A percentile compares a stretch with the other conserved stretches of the same genome.
phyloP scores from a whole-genome alignment of 164 flowering plant genomes.

The Magnolia changhungtana region DNA sequence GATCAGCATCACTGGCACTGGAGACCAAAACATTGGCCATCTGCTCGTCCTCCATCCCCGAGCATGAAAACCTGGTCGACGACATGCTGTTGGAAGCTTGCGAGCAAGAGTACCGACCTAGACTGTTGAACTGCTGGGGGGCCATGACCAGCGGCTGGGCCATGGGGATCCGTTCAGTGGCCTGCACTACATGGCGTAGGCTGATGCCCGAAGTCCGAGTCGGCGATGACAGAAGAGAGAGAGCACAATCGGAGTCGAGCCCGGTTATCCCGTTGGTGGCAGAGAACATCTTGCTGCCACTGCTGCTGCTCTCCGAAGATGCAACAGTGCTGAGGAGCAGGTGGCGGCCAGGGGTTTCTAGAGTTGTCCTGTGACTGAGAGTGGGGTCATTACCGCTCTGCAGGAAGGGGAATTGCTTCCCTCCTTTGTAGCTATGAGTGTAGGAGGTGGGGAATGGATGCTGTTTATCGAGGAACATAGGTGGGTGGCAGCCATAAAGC shows the following conservation, averaged over 20 bases:
- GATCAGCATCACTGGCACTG: conserved; percentile 19
- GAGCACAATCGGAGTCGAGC: conserved; percentile 69
- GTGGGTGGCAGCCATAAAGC: conserved; percentile 27
- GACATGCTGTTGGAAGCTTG: conserved; percentile 10
- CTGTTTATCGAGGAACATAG: conserved; percentile 29
- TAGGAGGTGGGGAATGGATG: conserved; percentile 28
- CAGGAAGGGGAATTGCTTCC: conserved; percentile 49
- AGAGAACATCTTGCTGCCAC: conserved; percentile 24
- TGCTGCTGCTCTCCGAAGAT: conserved; percentile 30
- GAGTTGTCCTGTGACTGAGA: conserved; percentile 15
- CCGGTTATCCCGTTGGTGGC: conserved; percentile 26
- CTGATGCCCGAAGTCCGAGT: conserved; percentile 36
- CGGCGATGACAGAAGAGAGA: conserved; percentile 89
- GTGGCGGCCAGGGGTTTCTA: conserved; percentile 33
- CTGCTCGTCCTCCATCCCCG: conserved; percentile 30
- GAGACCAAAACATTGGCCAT: conserved; percentile 18
- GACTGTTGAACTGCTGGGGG: conserved; percentile 19
- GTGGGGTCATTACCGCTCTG: conserved; percentile 20
- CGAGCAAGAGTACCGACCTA: conserved; percentile 20
- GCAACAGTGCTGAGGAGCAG: conserved; percentile 29
- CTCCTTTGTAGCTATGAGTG: conserved; percentile 34
- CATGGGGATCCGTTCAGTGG: conserved; percentile 28
- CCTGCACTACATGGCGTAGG: conserved; percentile 35
- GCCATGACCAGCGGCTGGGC: conserved; percentile 30
- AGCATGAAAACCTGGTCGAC: conserved; percentile 11